phyloP scores from a whole-genome alignment of 768 basidiomycete species.

The Nidula microcarpa region DNA sequence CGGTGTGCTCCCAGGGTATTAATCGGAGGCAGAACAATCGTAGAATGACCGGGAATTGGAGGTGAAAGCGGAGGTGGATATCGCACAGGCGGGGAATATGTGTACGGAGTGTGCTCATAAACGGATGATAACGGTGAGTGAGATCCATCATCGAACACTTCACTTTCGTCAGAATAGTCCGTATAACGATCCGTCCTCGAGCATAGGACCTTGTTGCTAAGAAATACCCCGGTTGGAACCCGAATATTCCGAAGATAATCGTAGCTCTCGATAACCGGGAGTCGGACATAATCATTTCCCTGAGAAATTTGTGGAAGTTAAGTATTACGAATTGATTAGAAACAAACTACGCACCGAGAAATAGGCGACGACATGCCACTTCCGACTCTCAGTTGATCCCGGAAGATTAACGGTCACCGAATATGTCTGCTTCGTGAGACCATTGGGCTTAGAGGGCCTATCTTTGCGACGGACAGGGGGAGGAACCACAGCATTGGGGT shows the following conservation, averaged over 20 bases:
- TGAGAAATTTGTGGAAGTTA: slow-evolving; percentile 15
- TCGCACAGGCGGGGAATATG: slow-evolving; percentile 6
- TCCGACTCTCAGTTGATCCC: slow-evolving; percentile 51
- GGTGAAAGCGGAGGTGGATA: slow-evolving; percentile 12
- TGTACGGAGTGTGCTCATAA: slow-evolving; percentile 4
- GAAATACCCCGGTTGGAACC: slow-evolving; percentile 69
- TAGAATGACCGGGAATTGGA: slow-evolving; percentile 7
- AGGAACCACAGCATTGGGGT: slow-evolving; percentile 55
- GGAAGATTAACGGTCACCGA: slow-evolving; percentile 72
- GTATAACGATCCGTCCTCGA: slow-evolving; percentile 38
- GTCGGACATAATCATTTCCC: slow-evolving; percentile 65
- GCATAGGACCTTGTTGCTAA: slow-evolving; percentile 58
- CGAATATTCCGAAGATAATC: slow-evolving; percentile 66
- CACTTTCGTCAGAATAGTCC: slow-evolving; percentile 43
- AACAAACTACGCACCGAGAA: slow-evolving; percentile 53
- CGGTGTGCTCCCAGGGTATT: slow-evolving; percentile 13
- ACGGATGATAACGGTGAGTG: slow-evolving; percentile 10
- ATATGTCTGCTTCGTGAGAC: slow-evolving; percentile 85
- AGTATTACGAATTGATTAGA: neutral
- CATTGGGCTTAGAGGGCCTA: slow-evolving; percentile 72
- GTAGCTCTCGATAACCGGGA: slow-evolving; percentile 74
- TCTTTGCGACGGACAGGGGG: slow-evolving; percentile 70
- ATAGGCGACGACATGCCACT: slow-evolving; percentile 86
- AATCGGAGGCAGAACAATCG: slow-evolving; percentile 22
- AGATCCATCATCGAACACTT: slow-evolving; percentile 27